phyloP scores from a whole-genome alignment of 169 alveolate species.

The Plasmodium gallinaceum region DNA sequence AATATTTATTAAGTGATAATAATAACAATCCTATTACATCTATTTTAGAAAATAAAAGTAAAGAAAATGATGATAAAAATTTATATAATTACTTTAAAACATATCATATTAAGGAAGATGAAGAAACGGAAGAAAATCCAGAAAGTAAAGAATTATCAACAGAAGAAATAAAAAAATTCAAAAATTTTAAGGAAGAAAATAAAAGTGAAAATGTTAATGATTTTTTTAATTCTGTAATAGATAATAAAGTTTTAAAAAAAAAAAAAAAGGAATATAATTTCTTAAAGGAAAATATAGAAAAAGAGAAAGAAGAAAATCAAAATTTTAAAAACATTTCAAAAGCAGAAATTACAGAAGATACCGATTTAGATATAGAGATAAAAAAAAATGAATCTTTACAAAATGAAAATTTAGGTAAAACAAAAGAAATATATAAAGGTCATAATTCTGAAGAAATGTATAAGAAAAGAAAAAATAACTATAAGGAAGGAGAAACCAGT shows the following conservation, averaged over 20 bases:
- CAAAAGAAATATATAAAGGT: not conserved
- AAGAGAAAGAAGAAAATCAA: not conserved
- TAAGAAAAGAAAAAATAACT: not conserved
- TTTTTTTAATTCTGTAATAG: not conserved
- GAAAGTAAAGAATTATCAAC: not conserved
- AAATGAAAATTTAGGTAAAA: not conserved
- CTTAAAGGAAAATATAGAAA: not conserved
- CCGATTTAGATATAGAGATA: not conserved
- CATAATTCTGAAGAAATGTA: no score
- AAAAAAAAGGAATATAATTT: not conserved
- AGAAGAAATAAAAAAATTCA: not conserved
- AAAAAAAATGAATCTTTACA: not conserved
- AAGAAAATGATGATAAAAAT: not conserved
- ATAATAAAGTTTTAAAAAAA: not conserved
- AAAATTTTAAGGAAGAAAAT: not conserved
- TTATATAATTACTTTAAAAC: not conserved
- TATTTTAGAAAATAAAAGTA: not conserved
- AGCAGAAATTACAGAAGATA: not conserved
- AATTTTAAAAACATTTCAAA: slow-evolving; percentile 4
- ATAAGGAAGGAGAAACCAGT: slow-evolving; percentile 14
- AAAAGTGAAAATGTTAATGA: slow-evolving; percentile 5
- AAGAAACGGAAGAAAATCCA: not conserved
- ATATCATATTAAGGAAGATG: not conserved
- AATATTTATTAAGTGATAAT: no score
- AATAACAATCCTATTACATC: no score